Percentiles rank a stretch among this genome's conserved stretches.
These are phyloP conservation scores for Drosera capensis DNA, from an alignment of 148 eudicot species.

Conservation along the genomic window DNA sequence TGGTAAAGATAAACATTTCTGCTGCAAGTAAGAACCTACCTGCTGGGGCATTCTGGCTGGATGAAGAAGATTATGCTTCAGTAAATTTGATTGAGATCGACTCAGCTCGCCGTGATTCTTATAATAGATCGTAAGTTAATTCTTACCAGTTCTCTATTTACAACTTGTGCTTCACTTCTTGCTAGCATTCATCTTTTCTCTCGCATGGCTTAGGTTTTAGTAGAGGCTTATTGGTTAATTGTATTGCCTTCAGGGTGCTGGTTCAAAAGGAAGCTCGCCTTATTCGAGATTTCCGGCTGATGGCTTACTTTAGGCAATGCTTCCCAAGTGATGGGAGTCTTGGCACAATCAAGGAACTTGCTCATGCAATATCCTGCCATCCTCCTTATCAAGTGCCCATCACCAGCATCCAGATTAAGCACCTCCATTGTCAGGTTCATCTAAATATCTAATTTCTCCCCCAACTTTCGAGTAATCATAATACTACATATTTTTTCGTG, in stretches of 20 bases:
- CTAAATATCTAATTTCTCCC: too few relatives aligned
- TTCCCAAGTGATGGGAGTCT: slow-evolving; percentile 41
- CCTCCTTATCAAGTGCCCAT: slow-evolving; percentile 74
- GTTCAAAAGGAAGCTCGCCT: slow-evolving; percentile 65
- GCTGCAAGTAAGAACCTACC: slow-evolving; percentile 61
- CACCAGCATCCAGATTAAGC: slow-evolving; percentile 57
- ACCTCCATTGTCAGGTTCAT: slow-evolving; percentile 66
- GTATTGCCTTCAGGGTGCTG: slow-evolving; percentile 28
- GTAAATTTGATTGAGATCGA: slow-evolving; percentile 48
- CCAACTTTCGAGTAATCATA: too few relatives aligned
- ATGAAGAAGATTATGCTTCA: slow-evolving; percentile 18
- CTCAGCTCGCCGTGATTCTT: slow-evolving; percentile 55
- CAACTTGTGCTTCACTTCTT: too few relatives aligned
- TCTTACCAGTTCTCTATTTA: background rate
- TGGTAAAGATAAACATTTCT: slow-evolving; percentile 66
- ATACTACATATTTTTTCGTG: too few relatives aligned
- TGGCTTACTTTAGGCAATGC: slow-evolving; percentile 86
- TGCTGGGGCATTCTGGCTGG: slow-evolving; percentile 68
- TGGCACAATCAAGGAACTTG: slow-evolving; percentile 62
- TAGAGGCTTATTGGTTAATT: background rate
- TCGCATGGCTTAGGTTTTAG: background rate
- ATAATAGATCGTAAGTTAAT: slow-evolving; percentile 57
- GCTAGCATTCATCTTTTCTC: background rate
- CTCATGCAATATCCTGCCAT: slow-evolving; percentile 59
- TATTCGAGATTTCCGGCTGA: slow-evolving; percentile 51